A percentile compares a stretch with the other conserved stretches of the same genome.
These are phyloP conservation scores for Pharus latifolius DNA, from an alignment of 176 grass and related monocot genomes.

Conservation along the genomic window DNA sequence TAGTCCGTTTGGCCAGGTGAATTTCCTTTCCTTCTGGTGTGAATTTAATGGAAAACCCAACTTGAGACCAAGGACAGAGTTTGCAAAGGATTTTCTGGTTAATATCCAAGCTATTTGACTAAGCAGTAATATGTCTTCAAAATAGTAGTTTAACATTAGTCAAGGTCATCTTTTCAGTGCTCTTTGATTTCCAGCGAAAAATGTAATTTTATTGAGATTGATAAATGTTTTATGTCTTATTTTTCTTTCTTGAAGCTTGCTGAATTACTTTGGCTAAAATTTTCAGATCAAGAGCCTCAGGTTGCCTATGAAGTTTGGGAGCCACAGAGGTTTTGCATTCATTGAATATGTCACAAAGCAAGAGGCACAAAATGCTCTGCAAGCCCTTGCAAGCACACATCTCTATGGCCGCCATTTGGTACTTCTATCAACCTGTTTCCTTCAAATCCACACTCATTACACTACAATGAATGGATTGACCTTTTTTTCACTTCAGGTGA, in stretches of 20 bases:
- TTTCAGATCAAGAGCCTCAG: conserved; percentile 77
- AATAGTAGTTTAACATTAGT: neutral
- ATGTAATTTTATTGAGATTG: neutral
- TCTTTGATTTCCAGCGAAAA: neutral
- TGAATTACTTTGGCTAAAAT: neutral
- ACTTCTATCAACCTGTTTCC: conserved; percentile 5
- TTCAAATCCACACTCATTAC: neutral
- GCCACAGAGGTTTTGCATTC: conserved; percentile 90
- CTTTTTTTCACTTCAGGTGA: conserved; percentile 38
- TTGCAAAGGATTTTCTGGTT: too few relatives aligned
- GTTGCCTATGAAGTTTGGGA: conserved; percentile 86
- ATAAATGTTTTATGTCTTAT: neutral
- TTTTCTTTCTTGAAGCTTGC: neutral
- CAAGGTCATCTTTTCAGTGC: neutral
- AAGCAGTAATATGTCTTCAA: neutral
- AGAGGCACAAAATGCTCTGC: conserved; percentile 74
- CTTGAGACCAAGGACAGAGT: neutral
- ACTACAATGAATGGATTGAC: neutral
- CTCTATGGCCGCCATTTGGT: conserved; percentile 87
- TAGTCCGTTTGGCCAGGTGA: conserved; percentile 95
- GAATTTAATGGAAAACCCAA: neutral
- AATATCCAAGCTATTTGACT: too few relatives aligned
- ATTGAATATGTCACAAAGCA: conserved; percentile 82
- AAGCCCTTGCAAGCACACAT: conserved; percentile 82
- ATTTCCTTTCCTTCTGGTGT: neutral